These are phyloP conservation scores for Capsella bursapastoris DNA, from an alignment of 345 rosid species.

Conservation along the genomic window DNA sequence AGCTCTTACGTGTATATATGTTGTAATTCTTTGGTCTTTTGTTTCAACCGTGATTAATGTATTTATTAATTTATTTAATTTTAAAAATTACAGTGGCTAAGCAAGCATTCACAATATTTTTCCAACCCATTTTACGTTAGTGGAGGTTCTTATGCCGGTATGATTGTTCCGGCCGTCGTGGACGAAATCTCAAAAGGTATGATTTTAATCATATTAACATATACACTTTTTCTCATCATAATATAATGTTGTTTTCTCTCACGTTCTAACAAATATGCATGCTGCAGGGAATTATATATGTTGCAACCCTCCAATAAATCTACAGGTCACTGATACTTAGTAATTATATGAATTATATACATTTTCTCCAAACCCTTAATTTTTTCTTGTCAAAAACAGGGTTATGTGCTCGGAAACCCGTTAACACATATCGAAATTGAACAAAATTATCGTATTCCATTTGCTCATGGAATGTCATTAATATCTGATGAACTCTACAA, in stretches of 20 bases:
- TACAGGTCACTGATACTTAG: too few species aligned
- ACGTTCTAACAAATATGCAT: background rate
- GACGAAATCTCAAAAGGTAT: constrained; percentile 45
- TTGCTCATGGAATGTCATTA: constrained; percentile 51
- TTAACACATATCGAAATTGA: constrained; percentile 38
- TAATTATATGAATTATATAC: too few species aligned
- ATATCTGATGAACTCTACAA: constrained; percentile 56
- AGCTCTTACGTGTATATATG: background rate
- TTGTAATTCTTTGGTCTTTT: too few species aligned
- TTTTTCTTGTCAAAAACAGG: too few species aligned
- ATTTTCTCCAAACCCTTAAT: too few species aligned
- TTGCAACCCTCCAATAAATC: too few species aligned
- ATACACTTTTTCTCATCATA: too few species aligned
- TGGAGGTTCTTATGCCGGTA: constrained; percentile 73
- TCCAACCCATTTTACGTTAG: constrained; percentile 54
- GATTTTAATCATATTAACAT: too few species aligned
- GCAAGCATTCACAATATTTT: constrained; percentile 52
- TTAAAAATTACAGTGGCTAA: constrained; percentile 53
- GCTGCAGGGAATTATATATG: too few species aligned
- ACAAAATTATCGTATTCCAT: constrained; percentile 44
- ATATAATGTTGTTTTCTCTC: too few species aligned
- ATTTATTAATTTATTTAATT: too few species aligned
- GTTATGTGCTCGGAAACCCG: constrained; percentile 57
- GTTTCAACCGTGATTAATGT: too few species aligned
- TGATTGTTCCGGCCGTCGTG: constrained; percentile 53